phyloP scores from a whole-genome alignment of 2,329 filamentous ascomycete species.

The Pseudogymnoascus sp. region DNA sequence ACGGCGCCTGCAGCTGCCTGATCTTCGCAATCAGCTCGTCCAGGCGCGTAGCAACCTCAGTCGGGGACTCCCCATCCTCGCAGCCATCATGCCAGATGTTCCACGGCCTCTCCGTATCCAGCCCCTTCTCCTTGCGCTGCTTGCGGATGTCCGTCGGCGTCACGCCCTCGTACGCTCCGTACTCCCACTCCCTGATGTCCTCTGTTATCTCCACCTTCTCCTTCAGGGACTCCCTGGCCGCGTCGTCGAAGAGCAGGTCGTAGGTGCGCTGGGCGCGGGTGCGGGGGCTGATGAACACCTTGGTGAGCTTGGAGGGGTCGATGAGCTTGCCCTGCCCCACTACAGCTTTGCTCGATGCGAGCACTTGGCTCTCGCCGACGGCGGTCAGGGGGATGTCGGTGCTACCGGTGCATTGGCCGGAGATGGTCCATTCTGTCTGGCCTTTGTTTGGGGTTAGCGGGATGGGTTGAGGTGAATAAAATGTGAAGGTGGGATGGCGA shows the following conservation, averaged over 20 bases:
- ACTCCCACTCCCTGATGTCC: slow-evolving; percentile 80
- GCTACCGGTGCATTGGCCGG: slow-evolving; percentile 72
- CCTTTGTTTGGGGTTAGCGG: neutral
- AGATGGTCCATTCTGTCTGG: slow-evolving; percentile 90
- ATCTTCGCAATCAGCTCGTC: slow-evolving; percentile 72
- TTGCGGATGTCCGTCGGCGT: slow-evolving; percentile 61
- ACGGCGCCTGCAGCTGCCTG: slow-evolving; percentile 48
- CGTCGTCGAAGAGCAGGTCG: slow-evolving; percentile 56
- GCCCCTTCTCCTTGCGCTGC: slow-evolving; percentile 47
- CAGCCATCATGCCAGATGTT: slow-evolving; percentile 86
- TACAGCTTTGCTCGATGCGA: slow-evolving; percentile 71
- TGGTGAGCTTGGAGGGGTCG: slow-evolving; percentile 45
- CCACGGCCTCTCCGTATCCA: slow-evolving; percentile 42
- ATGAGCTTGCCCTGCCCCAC: slow-evolving; percentile 79
- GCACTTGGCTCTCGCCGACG: slow-evolving; percentile 69
- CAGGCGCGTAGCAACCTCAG: slow-evolving; percentile 62
- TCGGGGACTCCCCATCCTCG: slow-evolving; percentile 65
- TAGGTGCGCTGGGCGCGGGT: slow-evolving; percentile 78
- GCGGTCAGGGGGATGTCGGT: slow-evolving; percentile 81
- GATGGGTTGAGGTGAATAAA: neutral
- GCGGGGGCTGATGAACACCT: slow-evolving; percentile 76
- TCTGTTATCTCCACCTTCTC: slow-evolving; percentile 53
- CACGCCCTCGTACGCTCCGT: slow-evolving; percentile 78
- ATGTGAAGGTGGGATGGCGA: neutral
- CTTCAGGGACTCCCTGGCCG: slow-evolving; percentile 27